Evolutionary conservation across 1,139 yeast species (phyloP).

Genomic region (Pichia sp.): DNA sequence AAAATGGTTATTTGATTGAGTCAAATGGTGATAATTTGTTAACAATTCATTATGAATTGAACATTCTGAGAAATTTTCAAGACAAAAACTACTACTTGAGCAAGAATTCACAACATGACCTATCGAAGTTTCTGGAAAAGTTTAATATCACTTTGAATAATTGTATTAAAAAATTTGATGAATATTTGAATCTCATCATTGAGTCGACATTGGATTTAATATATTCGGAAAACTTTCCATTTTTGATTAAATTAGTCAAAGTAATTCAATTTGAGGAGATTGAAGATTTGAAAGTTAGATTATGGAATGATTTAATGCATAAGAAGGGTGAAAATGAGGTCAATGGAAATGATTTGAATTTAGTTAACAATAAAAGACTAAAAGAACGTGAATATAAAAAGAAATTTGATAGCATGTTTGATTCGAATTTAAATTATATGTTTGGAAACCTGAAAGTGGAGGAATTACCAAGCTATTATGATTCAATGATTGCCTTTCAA

Average conservation of each 20-base stretch:
- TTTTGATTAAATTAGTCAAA: constrained; percentile 66
- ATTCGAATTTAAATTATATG: constrained; percentile 22
- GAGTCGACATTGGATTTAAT: constrained; percentile 29
- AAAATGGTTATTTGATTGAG: constrained; percentile 39
- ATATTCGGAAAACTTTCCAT: constrained; percentile 37
- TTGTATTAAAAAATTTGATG: constrained; percentile 55
- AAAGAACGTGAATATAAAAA: constrained; percentile 53
- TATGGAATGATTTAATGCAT: constrained; percentile 33
- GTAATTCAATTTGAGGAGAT: constrained; percentile 73
- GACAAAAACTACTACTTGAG: constrained; percentile 55
- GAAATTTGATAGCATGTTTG: constrained; percentile 54
- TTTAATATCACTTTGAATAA: constrained; percentile 46
- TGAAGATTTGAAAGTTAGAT: constrained; percentile 58
- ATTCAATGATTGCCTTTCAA: constrained; percentile 62
- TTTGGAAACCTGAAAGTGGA: constrained; percentile 35
- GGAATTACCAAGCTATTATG: constrained; percentile 69
- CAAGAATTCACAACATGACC: constrained; percentile 40
- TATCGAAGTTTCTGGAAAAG: constrained; percentile 55
- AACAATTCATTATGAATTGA: constrained; percentile 60
- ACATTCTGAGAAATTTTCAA: constrained; percentile 65
- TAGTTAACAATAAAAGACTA: constrained; percentile 17
- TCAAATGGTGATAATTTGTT: constrained; percentile 41
- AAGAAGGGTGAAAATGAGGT: constrained; percentile 1
- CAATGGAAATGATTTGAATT: not conserved
- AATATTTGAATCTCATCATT: constrained; percentile 45